Percentiles rank a stretch among this genome's conserved stretches.
Evolutionary conservation across 177 flowering plant genomes (phyloP).

Genomic region (Vitis hybrid): DNA sequence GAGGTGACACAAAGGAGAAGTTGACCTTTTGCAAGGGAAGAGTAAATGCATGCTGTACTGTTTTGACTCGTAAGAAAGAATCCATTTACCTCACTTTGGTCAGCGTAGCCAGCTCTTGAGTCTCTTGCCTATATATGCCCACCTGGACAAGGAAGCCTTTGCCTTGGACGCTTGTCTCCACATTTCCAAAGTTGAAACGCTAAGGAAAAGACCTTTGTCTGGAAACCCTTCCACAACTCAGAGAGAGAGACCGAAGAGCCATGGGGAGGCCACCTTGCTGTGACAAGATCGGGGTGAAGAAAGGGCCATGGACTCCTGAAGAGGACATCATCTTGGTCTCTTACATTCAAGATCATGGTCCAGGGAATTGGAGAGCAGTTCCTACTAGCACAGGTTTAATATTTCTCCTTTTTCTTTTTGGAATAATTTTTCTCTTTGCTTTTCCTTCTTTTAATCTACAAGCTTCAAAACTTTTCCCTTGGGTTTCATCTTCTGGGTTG

Average conservation of each 20-base stretch:
- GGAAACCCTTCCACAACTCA: not conserved
- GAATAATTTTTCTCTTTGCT: not conserved
- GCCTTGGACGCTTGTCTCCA: slow-evolving; percentile 33
- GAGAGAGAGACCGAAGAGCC: not conserved
- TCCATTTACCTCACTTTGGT: slow-evolving; percentile 23
- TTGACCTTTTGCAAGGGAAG: slow-evolving; percentile 52
- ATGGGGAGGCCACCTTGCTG: slow-evolving; percentile 92
- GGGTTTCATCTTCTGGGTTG: not conserved
- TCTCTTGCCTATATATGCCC: slow-evolving; percentile 26
- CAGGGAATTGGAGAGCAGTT: slow-evolving; percentile 88
- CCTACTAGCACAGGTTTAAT: slow-evolving; percentile 69
- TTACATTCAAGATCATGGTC: slow-evolving; percentile 82
- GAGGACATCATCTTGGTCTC: slow-evolving; percentile 81
- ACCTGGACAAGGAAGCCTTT: slow-evolving; percentile 11
- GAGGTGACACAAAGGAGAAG: slow-evolving; percentile 18
- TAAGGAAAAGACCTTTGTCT: not conserved
- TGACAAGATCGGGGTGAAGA: slow-evolving; percentile 72
- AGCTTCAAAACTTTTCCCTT: not conserved
- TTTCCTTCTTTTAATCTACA: not conserved
- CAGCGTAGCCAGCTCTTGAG: slow-evolving; percentile 32
- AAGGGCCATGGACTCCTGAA: slow-evolving; percentile 93
- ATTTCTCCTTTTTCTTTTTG: not conserved
- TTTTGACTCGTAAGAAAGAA: slow-evolving; percentile 48
- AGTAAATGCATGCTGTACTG: slow-evolving; percentile 60
- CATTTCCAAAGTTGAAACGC: slow-evolving; percentile 4